phyloP scores from a whole-genome alignment of 31 red algal species.

The Odonthalia washingtoniensis region DNA sequence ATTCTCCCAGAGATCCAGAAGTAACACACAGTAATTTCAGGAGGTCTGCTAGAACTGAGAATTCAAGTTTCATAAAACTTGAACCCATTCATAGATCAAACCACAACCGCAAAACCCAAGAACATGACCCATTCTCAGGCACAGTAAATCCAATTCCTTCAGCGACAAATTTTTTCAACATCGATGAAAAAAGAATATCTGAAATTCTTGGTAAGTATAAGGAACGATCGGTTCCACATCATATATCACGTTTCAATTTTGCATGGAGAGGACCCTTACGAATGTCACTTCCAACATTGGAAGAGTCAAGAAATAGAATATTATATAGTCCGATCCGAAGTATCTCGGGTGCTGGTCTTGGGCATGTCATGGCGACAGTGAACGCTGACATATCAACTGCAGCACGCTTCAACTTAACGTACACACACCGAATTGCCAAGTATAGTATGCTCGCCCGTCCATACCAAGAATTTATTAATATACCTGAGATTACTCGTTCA shows the following conservation, averaged over 20 bases:
- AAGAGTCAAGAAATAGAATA: slow-evolving; percentile 58
- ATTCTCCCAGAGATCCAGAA: too few species aligned
- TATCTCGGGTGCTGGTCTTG: slow-evolving; percentile 64
- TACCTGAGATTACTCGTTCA: background rate
- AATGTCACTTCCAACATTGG: slow-evolving; percentile 20
- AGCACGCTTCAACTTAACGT: slow-evolving; percentile 57
- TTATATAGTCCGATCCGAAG: slow-evolving; percentile 58
- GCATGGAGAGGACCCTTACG: slow-evolving; percentile 53
- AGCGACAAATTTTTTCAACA: too few species aligned
- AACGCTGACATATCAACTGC: slow-evolving; percentile 69
- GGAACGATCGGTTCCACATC: slow-evolving; percentile 10
- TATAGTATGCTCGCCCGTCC: slow-evolving; percentile 40
- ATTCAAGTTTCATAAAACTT: too few species aligned
- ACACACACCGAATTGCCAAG: slow-evolving; percentile 60
- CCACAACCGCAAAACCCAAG: too few species aligned
- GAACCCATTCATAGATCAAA: too few species aligned
- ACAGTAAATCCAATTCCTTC: too few species aligned
- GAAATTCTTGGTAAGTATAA: too few species aligned
- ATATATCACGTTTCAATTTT: slow-evolving; percentile 29
- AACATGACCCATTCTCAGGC: too few species aligned
- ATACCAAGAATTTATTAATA: background rate
- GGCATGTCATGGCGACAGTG: slow-evolving; percentile 56
- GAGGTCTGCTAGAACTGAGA: too few species aligned
- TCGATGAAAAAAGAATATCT: too few species aligned
- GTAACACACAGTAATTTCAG: too few species aligned